Evolutionary conservation across 192 early-diverging fungal genomes (phyloP).

Genomic region (Backusella morwellensis): DNA sequence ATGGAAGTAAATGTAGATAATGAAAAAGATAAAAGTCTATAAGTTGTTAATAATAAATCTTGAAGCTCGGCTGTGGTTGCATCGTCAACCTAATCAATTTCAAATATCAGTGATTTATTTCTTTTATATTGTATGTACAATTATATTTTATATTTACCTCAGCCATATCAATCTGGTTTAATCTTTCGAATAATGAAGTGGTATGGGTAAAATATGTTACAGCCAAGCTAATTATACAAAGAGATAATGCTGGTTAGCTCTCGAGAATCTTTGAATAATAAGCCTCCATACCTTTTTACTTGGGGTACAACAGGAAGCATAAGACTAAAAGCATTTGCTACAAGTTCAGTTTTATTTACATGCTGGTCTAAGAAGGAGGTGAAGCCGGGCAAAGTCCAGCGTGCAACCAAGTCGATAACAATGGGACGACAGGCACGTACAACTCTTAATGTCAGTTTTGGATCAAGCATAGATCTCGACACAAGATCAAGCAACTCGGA

Average conservation of each 20-base stretch:
- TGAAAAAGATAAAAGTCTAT: conserved; percentile 51
- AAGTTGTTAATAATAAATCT: conserved; percentile 47
- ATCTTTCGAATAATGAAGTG: conserved; percentile 51
- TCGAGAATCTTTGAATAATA: neutral
- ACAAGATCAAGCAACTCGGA: conserved; percentile 23
- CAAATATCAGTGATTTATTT: neutral
- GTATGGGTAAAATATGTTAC: conserved; percentile 53
- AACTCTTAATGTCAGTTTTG: conserved; percentile 32
- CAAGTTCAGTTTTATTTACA: conserved; percentile 37
- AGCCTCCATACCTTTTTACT: conserved; percentile 54
- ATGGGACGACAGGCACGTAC: conserved; percentile 67
- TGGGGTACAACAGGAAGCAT: conserved; percentile 72
- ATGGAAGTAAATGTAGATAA: conserved; percentile 42
- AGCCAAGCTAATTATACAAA: conserved; percentile 42
- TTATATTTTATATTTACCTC: neutral
- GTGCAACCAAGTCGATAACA: conserved; percentile 75
- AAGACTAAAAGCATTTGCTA: conserved; percentile 56
- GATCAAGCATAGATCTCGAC: conserved; percentile 21
- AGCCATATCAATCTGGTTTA: conserved; percentile 26
- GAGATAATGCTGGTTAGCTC: neutral
- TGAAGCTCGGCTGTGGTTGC: conserved; percentile 29
- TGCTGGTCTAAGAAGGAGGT: conserved; percentile 23
- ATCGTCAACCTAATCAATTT: neutral
- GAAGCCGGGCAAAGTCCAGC: conserved; percentile 58
- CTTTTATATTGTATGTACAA: neutral